Percentiles rank a stretch among this genome's conserved stretches.
phyloP scores from a whole-genome alignment of 805 yeast genomes.

The Pichia kluyveri region DNA sequence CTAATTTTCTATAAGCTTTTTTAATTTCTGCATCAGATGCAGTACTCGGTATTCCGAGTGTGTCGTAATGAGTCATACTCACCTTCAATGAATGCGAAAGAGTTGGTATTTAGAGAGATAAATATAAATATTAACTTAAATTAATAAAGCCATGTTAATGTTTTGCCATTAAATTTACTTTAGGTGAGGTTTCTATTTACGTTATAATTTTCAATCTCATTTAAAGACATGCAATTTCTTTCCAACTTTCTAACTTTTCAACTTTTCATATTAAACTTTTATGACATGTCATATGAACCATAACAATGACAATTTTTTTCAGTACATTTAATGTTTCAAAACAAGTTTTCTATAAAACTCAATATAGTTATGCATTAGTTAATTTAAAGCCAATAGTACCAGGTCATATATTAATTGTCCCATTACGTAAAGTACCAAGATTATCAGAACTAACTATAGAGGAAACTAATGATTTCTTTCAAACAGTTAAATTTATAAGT shows the following conservation, averaged over 20 bases:
- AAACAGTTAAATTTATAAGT: constrained; percentile 63
- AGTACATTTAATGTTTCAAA: constrained; percentile 45
- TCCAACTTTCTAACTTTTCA: too few relatives aligned
- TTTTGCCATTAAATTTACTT: too few relatives aligned
- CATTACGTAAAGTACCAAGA: constrained; percentile 58
- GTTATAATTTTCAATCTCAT: not conserved
- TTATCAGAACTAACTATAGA: constrained; percentile 62
- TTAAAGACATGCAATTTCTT: too few relatives aligned
- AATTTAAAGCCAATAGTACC: constrained; percentile 88
- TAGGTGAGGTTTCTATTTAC: too few relatives aligned
- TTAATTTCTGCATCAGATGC: constrained; percentile 56
- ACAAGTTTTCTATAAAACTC: constrained; percentile 51
- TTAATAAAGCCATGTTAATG: too few relatives aligned
- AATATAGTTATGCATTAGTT: constrained; percentile 73
- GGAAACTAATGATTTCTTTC: constrained; percentile 72
- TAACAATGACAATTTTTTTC: constrained; percentile 29
- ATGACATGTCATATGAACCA: too few relatives aligned
- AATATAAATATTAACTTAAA: too few relatives aligned
- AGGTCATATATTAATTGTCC: constrained; percentile 89
- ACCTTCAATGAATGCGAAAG: not conserved
- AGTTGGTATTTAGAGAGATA: too few relatives aligned
- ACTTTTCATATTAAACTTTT: too few relatives aligned
- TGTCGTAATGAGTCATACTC: constrained; percentile 44
- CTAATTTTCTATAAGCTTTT: constrained; percentile 71
- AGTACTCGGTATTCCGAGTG: constrained; percentile 42